Base-by-base conservation (phyloP, 2,329 filamentous ascomycete species). In the Fusarium marasasianum region DNA sequence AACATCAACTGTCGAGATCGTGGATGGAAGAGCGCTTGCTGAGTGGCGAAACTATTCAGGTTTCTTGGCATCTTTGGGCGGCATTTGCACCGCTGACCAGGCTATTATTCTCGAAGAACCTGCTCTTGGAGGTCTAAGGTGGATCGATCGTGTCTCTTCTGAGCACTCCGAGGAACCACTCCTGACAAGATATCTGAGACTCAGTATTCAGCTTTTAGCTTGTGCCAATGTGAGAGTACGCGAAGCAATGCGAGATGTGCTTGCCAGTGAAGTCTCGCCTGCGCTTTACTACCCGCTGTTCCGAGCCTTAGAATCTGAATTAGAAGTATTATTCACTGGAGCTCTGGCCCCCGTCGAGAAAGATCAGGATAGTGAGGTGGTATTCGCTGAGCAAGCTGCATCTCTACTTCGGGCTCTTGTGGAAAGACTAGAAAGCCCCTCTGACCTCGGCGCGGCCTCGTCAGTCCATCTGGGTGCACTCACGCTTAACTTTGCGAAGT, bases 21-120 rank as follows among this genome's bases (percentile, higher is more conserved):
- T 90, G 24, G 86, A 90, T 41, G 90, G 92, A 71, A 86, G 82
- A 67, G 84, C 85, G 7, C 81, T 92, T 20, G 86, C 88, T 2
- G 90, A 92, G 76, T 93, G 91, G 91, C 87, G 91, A 43, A 93
- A 93, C 72, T 88, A 90, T 75, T 92, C 91, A 3, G 91, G 91
- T 1, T 92, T 93, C 72, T 84, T 93, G 17, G 91, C 91, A 10
- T 92, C 91, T 1, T 82, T 93, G 10, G 91, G 90, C 20, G 91
- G 91, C 6, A 87, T 91, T 61, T 93, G 91, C 79, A 89, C 89
- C 14, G 88, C 91, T 6, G 88, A 90, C 64, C 88, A 90, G 77
- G 84, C 87, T 55, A 83, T 86, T 58, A 82, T 86, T 17, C 78
- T 90, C 10, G 91, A 92, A 55, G 91, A 92, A 60, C 84, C 89